Evolutionary conservation across 768 basidiomycete species (phyloP).

Genomic region (Calocybe gangraenosa): DNA sequence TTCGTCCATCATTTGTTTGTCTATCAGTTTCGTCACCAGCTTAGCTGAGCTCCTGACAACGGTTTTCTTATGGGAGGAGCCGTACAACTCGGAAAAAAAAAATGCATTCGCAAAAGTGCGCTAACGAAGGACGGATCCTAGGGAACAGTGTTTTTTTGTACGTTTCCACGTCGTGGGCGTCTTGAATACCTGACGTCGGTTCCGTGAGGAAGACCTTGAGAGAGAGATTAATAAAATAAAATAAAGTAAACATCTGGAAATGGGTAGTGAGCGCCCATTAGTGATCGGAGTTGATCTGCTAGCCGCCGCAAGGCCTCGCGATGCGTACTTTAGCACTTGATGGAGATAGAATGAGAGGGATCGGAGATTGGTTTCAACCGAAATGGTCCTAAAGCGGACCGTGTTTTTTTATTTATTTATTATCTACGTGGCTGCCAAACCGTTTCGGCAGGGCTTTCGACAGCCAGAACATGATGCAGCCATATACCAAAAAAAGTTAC

Average conservation of each 20-base stretch:
- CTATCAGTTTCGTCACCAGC: constrained; percentile 11
- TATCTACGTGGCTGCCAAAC: too few species aligned
- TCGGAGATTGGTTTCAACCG: constrained; percentile 13
- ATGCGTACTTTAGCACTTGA: constrained; percentile 5
- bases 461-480: too few species aligned
- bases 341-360: constrained; percentile 9
- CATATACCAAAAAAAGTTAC: too few species aligned
- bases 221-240: constrained; percentile 4
- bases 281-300: constrained; percentile 15
- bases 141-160: not conserved
- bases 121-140: not conserved
- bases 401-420: constrained; percentile 8
- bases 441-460: constrained; percentile 13
- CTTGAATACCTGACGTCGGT: constrained; percentile 3
- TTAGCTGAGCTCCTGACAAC: constrained; percentile 9
- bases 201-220: not conserved
- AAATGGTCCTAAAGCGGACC: constrained; percentile 12
- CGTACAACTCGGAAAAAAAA: constrained; percentile 13
- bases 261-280: constrained; percentile 12
- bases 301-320: constrained; percentile 12
- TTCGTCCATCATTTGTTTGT: constrained; percentile 13
- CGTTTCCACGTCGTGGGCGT: not conserved
- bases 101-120: too few species aligned
- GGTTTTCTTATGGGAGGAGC: constrained; percentile 3
- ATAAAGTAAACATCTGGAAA: constrained; percentile 9